phyloP scores from a whole-genome alignment of 2,329 filamentous ascomycete species.

The Lachnellula occidentalis region DNA sequence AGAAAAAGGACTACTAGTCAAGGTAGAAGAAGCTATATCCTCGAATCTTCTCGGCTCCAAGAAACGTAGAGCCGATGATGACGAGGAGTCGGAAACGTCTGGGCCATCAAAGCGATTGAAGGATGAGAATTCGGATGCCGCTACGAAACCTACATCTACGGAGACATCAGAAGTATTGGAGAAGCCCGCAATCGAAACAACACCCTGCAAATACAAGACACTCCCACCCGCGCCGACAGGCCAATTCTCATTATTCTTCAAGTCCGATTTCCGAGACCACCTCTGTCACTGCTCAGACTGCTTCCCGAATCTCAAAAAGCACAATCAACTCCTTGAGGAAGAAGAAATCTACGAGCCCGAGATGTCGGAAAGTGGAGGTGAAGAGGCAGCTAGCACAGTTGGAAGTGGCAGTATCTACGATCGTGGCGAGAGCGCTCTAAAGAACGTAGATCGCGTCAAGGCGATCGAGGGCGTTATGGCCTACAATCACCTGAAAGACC shows the following conservation, averaged over 20 bases:
- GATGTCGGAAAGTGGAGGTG: constrained; percentile 60
- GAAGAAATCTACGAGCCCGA: constrained; percentile 94
- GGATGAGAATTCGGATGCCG: constrained; percentile 9
- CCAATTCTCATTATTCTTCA: constrained; percentile 77
- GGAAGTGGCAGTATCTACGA: constrained; percentile 83
- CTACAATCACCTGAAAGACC: constrained; percentile 93
- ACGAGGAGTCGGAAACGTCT: constrained; percentile 29
- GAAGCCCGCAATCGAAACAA: constrained; percentile 10
- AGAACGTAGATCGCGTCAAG: constrained; percentile 83
- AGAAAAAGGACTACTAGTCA: constrained; percentile 25
- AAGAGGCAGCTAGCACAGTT: constrained; percentile 50
- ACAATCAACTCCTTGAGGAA: constrained; percentile 84
- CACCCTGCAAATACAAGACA: constrained; percentile 52
- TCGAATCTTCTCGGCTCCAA: constrained; percentile 34
- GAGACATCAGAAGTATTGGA: not conserved
- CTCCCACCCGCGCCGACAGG: constrained; percentile 52
- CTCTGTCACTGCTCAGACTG: constrained; percentile 81
- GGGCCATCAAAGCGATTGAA: constrained; percentile 48
- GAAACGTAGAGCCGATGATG: constrained; percentile 62
- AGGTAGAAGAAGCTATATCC: constrained; percentile 19
- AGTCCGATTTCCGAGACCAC: constrained; percentile 69
- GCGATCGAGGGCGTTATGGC: constrained; percentile 98
- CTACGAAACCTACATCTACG: not conserved
- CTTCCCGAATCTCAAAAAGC: constrained; percentile 63
- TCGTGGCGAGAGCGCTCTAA: constrained; percentile 85